Evolutionary conservation across 2,329 filamentous ascomycete species (phyloP).

Genomic region (Didymella pomorum): DNA sequence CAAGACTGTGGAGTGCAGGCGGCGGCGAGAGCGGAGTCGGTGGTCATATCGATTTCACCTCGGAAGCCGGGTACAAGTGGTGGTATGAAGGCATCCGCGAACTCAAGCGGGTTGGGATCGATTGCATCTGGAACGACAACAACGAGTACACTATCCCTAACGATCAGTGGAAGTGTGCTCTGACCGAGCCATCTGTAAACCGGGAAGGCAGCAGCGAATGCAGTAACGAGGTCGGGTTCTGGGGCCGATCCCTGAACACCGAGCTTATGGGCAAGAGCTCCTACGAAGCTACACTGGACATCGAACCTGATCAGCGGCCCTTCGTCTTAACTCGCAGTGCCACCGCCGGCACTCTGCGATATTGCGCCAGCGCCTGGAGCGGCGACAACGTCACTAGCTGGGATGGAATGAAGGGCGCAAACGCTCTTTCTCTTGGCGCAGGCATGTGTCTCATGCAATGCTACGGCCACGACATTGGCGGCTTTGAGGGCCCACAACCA

Average conservation of each 20-base stretch:
- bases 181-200: slow-evolving; percentile 54
- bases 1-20: slow-evolving; percentile 75
- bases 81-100: slow-evolving; percentile 74
- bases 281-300: slow-evolving; percentile 69
- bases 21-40: slow-evolving; percentile 74
- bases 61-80: slow-evolving; percentile 71
- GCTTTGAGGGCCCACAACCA: slow-evolving; percentile 77
- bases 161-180: slow-evolving; percentile 70
- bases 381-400: slow-evolving; percentile 79
- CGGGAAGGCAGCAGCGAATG: slow-evolving; percentile 44
- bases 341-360: slow-evolving; percentile 73
- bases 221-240: slow-evolving; percentile 67
- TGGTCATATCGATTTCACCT: slow-evolving; percentile 77
- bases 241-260: slow-evolving; percentile 73
- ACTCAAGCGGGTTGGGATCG: slow-evolving; percentile 70
- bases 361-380: slow-evolving; percentile 76
- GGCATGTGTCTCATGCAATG: slow-evolving; percentile 73
- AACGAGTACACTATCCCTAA: slow-evolving; percentile 75
- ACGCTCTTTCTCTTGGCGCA: slow-evolving; percentile 72
- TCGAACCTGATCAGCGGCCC: slow-evolving; percentile 66
- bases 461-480: slow-evolving; percentile 78
- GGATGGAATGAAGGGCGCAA: slow-evolving; percentile 75
- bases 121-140: slow-evolving; percentile 82
- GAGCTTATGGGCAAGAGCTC: slow-evolving; percentile 77
- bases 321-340: slow-evolving; percentile 76